phyloP scores from a whole-genome alignment of 495 filamentous ascomycete species.

The Penicillium egyptiacum region DNA sequence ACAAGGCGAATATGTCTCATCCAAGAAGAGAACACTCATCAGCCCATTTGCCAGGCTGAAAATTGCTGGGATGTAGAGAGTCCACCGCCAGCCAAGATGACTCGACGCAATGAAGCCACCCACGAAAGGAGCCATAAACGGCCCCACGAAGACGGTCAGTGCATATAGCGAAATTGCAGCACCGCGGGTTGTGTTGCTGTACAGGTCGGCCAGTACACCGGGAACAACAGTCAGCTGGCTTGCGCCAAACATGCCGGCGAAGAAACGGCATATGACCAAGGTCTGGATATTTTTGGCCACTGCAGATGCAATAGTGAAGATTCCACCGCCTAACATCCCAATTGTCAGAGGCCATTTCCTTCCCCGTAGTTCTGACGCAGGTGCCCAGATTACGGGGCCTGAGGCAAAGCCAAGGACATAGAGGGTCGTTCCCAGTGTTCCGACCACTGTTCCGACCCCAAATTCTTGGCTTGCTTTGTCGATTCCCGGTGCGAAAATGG shows the following conservation, averaged over 20 bases:
- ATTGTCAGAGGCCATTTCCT: constrained; percentile 54
- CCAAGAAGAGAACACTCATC: constrained; percentile 31
- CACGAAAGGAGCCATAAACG: constrained; percentile 48
- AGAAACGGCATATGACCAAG: constrained; percentile 52
- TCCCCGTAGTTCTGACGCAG: constrained; percentile 76
- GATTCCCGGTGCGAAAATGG: constrained; percentile 55
- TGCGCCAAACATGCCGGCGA: constrained; percentile 51
- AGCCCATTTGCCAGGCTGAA: constrained; percentile 31
- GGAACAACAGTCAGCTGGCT: constrained; percentile 52
- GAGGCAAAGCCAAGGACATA: constrained; percentile 55
- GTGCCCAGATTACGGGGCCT: constrained; percentile 61
- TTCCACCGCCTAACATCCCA: constrained; percentile 50
- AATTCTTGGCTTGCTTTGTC: constrained; percentile 44
- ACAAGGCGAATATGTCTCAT: constrained; percentile 43
- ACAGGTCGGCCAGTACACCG: constrained; percentile 54
- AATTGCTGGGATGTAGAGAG: constrained; percentile 44
- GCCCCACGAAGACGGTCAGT: constrained; percentile 50
- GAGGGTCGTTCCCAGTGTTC: constrained; percentile 52
- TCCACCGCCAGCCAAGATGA: constrained; percentile 51
- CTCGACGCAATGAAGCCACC: constrained; percentile 45
- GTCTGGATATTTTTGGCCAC: constrained; percentile 59
- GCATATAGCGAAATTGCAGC: constrained; percentile 53
- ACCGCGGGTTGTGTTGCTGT: constrained; percentile 47
- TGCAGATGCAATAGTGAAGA: constrained; percentile 57
- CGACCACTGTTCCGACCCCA: constrained; percentile 47